Conservation (phyloP, 2,329 filamentous ascomycete genomes). For the Colletotrichum sp. region DNA sequence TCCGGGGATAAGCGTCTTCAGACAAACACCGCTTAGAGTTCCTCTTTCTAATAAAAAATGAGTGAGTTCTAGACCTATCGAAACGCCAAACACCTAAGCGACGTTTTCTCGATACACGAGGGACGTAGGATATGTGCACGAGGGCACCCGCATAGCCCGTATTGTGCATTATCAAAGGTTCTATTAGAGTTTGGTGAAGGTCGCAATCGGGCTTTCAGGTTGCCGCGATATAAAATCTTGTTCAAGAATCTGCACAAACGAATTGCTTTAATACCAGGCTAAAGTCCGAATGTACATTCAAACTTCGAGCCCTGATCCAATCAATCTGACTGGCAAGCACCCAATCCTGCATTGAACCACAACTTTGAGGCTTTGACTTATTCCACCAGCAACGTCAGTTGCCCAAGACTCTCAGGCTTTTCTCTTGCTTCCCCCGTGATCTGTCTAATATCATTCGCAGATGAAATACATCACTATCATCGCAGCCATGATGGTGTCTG, state of each 20-base stretch:
- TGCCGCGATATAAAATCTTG: fast-evolving
- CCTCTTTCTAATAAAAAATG: neutral
- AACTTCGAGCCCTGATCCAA: neutral
- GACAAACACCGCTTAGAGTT: neutral
- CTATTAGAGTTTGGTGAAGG: neutral
- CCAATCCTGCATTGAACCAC: neutral
- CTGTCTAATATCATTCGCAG: neutral
- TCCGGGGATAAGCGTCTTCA: neutral
- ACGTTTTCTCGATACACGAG: neutral
- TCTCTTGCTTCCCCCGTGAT: neutral
- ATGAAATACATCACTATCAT: neutral
- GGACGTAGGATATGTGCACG: neutral
- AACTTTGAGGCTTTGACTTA: neutral
- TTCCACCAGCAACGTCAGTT: neutral
- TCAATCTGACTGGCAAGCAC: neutral
- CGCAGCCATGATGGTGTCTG: neutral
- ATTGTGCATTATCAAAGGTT: neutral
- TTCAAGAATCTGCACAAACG: fast-evolving
- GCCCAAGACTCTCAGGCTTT: too few relatives aligned
- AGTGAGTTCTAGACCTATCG: neutral
- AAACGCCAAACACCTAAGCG: neutral
- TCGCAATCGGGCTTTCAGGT: neutral
- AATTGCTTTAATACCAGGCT: neutral
- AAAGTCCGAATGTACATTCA: neutral
- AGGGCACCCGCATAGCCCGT: neutral